Evolutionary conservation across 2,329 filamentous ascomycete species (phyloP).

Genomic region (Diaporthe sp.): DNA sequence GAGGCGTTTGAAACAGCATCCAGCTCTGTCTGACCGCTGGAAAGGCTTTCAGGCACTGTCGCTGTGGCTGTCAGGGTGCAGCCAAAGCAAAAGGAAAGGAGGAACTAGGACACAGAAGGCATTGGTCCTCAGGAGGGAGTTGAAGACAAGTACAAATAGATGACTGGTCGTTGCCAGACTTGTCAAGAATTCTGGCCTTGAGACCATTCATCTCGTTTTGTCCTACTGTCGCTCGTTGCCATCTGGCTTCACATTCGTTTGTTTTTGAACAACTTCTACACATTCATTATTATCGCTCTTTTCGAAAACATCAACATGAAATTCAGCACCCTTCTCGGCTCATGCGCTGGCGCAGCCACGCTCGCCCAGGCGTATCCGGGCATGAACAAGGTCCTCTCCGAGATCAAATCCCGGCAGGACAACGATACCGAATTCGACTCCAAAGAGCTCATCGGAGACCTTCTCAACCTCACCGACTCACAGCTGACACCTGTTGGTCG

Average conservation of each 20-base stretch:
- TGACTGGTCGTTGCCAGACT: neutral
- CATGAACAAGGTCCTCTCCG: conserved; percentile 45
- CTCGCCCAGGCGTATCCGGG: conserved; percentile 41
- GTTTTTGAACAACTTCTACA: neutral
- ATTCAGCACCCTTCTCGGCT: neutral
- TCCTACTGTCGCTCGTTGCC: neutral
- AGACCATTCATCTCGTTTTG: neutral
- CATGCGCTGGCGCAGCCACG: neutral
- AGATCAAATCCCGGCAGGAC: conserved; percentile 44
- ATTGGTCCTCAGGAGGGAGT: too few species aligned
- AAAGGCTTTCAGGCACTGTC: neutral
- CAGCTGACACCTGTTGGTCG: conserved; percentile 53
- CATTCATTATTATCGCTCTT: neutral
- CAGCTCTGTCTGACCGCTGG: neutral
- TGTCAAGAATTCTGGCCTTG: neutral
- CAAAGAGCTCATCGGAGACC: conserved; percentile 58
- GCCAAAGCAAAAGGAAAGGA: neutral
- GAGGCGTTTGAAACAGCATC: neutral
- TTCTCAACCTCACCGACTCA: conserved; percentile 48
- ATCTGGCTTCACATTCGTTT: conserved; percentile 11
- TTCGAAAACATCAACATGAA: neutral
- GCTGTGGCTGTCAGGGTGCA: neutral
- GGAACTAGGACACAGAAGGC: neutral
- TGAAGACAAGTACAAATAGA: conserved; percentile 1
- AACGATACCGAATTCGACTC: conserved; percentile 51